phyloP scores from a whole-genome alignment of 2,329 filamentous ascomycete genomes.

The Aspergillus ochraceus region DNA sequence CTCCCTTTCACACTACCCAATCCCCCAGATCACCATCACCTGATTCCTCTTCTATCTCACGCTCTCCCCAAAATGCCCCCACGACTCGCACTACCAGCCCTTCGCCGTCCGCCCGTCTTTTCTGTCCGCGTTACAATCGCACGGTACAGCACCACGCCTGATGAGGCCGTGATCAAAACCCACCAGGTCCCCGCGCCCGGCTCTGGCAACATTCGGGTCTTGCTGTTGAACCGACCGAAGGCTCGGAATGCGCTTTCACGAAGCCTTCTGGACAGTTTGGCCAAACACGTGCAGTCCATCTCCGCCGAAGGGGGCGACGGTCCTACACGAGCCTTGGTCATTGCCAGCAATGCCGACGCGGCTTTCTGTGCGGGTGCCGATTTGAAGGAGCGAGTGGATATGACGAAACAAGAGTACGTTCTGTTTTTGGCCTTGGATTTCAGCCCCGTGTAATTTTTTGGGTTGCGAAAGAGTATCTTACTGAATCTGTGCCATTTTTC shows the following conservation, averaged over 20 bases:
- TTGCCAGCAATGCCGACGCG: conserved; percentile 81
- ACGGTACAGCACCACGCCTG: conserved; percentile 34
- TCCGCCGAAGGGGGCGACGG: conserved; percentile 58
- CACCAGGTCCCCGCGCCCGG: conserved; percentile 74
- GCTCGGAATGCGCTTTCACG: conserved; percentile 90
- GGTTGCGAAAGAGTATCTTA: not conserved
- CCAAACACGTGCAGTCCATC: conserved; percentile 70
- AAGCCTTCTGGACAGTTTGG: conserved; percentile 70
- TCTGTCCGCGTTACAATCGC: conserved; percentile 32
- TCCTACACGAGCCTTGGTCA: conserved; percentile 73
- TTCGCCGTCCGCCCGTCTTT: conserved; percentile 19
- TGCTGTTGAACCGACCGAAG: conserved; percentile 80
- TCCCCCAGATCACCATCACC: not conserved
- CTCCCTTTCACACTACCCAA: not conserved
- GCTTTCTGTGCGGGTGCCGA: conserved; percentile 95
- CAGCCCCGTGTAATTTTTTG: not conserved
- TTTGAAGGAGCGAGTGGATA: conserved; percentile 79
- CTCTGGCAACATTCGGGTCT: conserved; percentile 80
- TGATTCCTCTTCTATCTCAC: not conserved
- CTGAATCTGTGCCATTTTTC: not conserved
- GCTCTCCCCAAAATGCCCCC: conserved; percentile 30
- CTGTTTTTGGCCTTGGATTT: not conserved
- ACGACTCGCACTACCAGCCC: conserved; percentile 29
- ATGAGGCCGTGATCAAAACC: conserved; percentile 58
- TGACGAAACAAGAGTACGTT: conserved; percentile 73